phyloP scores from a whole-genome alignment of 805 yeast species.

The Tetrapisispora nanseiensis region DNA sequence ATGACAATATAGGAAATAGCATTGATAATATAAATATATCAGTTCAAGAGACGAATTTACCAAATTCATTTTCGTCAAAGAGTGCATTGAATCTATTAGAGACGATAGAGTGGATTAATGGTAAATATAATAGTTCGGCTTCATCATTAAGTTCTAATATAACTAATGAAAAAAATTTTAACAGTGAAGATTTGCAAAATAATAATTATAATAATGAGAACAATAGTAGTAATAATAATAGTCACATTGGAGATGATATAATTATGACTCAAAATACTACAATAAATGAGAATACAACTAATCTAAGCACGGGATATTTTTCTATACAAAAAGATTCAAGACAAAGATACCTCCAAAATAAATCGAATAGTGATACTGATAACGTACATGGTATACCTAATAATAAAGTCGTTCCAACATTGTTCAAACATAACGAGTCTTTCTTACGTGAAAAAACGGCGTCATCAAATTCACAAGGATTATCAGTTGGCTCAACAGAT shows the following conservation, averaged over 20 bases:
- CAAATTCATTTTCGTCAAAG: not conserved
- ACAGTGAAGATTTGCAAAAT: not conserved
- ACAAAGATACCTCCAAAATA: not conserved
- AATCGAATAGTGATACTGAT: not conserved
- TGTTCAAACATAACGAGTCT: not conserved
- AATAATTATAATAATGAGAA: not conserved
- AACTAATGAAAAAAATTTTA: not conserved
- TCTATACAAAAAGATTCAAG: no score
- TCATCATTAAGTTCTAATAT: not conserved
- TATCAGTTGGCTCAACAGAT: no score
- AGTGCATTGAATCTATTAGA: conserved; percentile 16
- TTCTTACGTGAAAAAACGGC: not conserved
- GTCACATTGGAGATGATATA: not conserved
- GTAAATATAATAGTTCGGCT: conserved; percentile 3
- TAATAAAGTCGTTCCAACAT: not conserved
- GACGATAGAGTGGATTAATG: conserved; percentile 19
- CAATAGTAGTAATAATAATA: not conserved
- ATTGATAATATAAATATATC: not conserved
- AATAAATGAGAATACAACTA: no score
- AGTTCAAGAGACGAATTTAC: not conserved
- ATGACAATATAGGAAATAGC: not conserved
- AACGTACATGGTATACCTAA: no score
- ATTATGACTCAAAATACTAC: no score
- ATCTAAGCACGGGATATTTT: no score
- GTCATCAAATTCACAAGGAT: no score